Conservation (phyloP, 148 eudicot species). For the Rhododendron ferrugineum region DNA sequence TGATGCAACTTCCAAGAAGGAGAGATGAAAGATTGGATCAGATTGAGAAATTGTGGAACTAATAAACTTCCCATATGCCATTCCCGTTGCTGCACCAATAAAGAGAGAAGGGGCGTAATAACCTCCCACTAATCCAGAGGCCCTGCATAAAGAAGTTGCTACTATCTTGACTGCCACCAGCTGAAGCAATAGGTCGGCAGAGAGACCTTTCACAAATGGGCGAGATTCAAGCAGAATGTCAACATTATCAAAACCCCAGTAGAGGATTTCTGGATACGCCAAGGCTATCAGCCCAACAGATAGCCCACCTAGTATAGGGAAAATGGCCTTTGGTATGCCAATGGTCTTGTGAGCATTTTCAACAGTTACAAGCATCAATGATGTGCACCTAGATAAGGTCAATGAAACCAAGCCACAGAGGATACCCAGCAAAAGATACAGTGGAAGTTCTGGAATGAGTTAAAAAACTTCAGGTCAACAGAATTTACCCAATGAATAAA, state of each 20-base stretch:
- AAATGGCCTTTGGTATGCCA: constrained; percentile 46
- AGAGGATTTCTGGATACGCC: constrained; percentile 89
- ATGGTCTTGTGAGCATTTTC: constrained; percentile 41
- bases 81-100: constrained; percentile 96
- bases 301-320: constrained; percentile 72
- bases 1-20: constrained; percentile 80
- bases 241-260: constrained; percentile 96
- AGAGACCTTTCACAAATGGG: constrained; percentile 58
- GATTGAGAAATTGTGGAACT: constrained; percentile 45
- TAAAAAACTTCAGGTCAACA: constrained; percentile 14
- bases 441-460: constrained; percentile 76
- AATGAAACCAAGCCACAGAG: constrained; percentile 84
- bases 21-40: constrained; percentile 47
- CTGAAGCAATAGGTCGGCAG: constrained; percentile 72
- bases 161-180: constrained; percentile 71
- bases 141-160: constrained; percentile 79
- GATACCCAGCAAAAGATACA: constrained; percentile 83
- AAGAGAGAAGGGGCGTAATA: constrained; percentile 93
- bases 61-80: constrained; percentile 82
- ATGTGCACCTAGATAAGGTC: constrained; percentile 62
- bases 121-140: constrained; percentile 94
- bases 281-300: constrained; percentile 78
- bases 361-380: constrained; percentile 49
- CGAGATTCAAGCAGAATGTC: constrained; percentile 79
- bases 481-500: constrained; percentile 10